Percentiles rank a stretch among this genome's conserved stretches.
Evolutionary conservation across 2,329 filamentous ascomycete genomes (phyloP).

Genomic region (Chrysoporthe austroafricana): DNA sequence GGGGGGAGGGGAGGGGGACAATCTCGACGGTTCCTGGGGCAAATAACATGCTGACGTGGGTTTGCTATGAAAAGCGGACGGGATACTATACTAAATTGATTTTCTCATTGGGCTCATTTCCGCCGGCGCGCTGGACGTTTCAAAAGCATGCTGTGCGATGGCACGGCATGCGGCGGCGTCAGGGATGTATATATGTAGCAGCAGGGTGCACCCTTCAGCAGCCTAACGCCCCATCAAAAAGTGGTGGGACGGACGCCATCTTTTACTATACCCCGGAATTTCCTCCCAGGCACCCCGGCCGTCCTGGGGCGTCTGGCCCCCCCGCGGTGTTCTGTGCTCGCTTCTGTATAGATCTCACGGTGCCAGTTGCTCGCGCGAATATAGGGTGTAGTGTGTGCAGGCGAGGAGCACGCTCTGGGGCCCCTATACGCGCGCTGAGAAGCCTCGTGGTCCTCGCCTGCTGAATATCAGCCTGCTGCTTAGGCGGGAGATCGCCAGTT

Average conservation of each 20-base stretch:
- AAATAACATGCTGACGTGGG: slow-evolving; percentile 4
- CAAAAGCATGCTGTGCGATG: not conserved
- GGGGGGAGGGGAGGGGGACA: not conserved
- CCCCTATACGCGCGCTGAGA: too few species aligned
- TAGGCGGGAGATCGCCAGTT: slow-evolving; percentile 1
- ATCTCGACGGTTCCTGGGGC: not conserved
- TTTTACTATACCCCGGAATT: not conserved
- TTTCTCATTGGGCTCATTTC: not conserved
- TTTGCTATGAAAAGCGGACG: slow-evolving; percentile 4
- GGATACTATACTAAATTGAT: not conserved
- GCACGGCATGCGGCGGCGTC: not conserved
- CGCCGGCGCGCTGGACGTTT: not conserved
- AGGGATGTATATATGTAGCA: not conserved
- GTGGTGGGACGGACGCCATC: slow-evolving; percentile 6
- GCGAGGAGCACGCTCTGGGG: not conserved
- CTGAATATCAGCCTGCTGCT: not conserved
- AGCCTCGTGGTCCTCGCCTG: not conserved
- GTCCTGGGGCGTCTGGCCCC: too few species aligned
- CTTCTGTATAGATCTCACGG: not conserved
- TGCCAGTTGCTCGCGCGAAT: not conserved
- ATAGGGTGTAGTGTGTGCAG: not conserved
- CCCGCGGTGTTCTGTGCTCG: not conserved
- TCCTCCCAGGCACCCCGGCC: not conserved
- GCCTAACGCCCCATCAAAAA: not conserved
- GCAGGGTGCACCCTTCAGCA: not conserved